These are phyloP conservation scores for Metschnikowia continentalis DNA, from an alignment of 805 yeast species.

Conservation along the genomic window DNA sequence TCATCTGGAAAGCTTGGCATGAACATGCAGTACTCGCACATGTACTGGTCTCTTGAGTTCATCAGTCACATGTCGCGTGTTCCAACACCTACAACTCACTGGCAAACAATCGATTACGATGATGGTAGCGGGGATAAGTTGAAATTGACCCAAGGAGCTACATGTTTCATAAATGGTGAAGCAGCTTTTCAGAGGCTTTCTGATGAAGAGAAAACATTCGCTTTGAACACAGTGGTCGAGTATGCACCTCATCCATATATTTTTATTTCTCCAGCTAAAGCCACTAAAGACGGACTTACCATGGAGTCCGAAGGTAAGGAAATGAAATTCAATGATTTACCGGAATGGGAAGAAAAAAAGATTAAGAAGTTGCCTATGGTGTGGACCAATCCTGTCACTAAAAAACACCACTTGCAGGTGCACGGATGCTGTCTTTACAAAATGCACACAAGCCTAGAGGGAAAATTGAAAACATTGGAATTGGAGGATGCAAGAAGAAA, in stretches of 20 bases:
- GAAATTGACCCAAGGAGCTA: constrained; percentile 77
- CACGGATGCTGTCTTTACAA: constrained; percentile 84
- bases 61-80: no score
- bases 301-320: constrained; percentile 82
- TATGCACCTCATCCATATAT: constrained; percentile 94
- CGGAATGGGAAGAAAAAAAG: constrained; percentile 78
- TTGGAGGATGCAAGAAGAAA: constrained; percentile 71
- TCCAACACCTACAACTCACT: constrained; percentile 56
- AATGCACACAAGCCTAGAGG: constrained; percentile 55
- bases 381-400: constrained; percentile 89
- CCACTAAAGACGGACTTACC: constrained; percentile 82
- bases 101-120: constrained; percentile 57
- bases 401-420: constrained; percentile 76
- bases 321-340: constrained; percentile 59
- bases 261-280: constrained; percentile 72
- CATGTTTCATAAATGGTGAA: constrained; percentile 85
- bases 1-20: no score
- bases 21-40: no score
- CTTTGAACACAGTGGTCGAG: constrained; percentile 72
- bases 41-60: no score
- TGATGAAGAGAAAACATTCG: constrained; percentile 68
- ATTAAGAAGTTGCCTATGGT: constrained; percentile 78
- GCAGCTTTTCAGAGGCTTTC: constrained; percentile 65
- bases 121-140: constrained; percentile 53
- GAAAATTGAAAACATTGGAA: constrained; percentile 43